Conservation (phyloP, 1,139 yeast genomes). For the Suhomyces chickasaworum region DNA sequence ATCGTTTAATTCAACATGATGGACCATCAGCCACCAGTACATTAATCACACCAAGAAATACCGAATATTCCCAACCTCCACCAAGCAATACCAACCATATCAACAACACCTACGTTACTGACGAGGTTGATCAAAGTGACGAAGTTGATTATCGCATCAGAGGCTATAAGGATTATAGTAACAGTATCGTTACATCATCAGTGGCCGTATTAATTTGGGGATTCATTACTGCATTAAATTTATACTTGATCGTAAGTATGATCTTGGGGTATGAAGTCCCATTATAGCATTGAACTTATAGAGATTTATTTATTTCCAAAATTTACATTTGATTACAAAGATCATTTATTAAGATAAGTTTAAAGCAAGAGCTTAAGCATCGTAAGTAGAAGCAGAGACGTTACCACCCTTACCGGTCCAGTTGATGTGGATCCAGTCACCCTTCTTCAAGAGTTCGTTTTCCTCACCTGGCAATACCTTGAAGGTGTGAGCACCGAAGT, state of each 20-base stretch:
- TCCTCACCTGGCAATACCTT: conserved; percentile 88
- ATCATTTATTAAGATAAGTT: background rate
- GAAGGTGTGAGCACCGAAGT: conserved; percentile 99
- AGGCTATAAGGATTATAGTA: conserved; percentile 56
- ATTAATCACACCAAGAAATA: background rate
- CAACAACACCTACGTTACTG: too few relatives aligned
- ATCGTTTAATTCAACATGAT: conserved; percentile 1
- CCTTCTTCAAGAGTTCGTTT: conserved; percentile 72
- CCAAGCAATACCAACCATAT: background rate
- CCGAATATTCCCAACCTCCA: background rate
- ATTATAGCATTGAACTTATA: conserved; percentile 14
- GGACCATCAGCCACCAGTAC: background rate
- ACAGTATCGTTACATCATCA: conserved; percentile 47
- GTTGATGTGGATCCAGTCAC: conserved; percentile 88
- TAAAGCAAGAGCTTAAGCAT: conserved; percentile 57
- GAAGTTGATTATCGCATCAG: conserved; percentile 23
- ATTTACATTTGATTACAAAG: conserved; percentile 1
- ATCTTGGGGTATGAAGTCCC: conserved; percentile 47
- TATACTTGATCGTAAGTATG: conserved; percentile 52
- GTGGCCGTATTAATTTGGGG: conserved; percentile 54
- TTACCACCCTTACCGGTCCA: conserved; percentile 99
- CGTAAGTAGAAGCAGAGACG: conserved; percentile 91
- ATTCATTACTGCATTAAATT: conserved; percentile 51
- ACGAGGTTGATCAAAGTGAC: too few relatives aligned
- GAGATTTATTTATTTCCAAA: conserved; percentile 1